Evolutionary conservation across 1,139 yeast species (phyloP), one percentile per base, ranked within the genome.

Genomic region (Scheffersomyces cryptocercus): DNA sequence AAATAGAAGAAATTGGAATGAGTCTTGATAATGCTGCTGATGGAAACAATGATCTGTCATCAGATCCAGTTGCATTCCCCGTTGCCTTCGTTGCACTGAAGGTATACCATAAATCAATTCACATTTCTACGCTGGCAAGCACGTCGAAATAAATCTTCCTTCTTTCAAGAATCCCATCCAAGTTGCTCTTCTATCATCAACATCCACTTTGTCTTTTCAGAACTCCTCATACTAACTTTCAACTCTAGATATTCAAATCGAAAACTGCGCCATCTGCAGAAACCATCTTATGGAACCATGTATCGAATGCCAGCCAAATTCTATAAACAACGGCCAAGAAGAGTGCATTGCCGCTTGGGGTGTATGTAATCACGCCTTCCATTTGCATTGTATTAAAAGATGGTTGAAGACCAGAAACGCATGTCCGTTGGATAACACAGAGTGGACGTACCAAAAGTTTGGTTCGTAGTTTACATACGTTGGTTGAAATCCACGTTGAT

Each of bases 291-390:
- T 95, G 99, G 99, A 95, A 57, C 95, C 95, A 20, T 95, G 99
- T 67, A 93, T 95, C 53, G 99, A 91, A 63, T 95, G 99, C 64
- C 97, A 90, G 65, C 88, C 96, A 13, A 84, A 85, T 58, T 84
- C 86, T 35, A 84, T 83, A 63, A 79, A 66, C 45, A 69, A 82
- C 41, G 71, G 85, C n/a, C 78, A 80, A 38, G 85, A 82, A 37
- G 95, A 87, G 54, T 95, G 99, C 70, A 85, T 88, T 40, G 95
- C 97, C 8, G 98, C 98, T 1, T 91, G 98, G 95, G 99, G 99
- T 35, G 81, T 81, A 43, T 93, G 99, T 69, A 91, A 90, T 60
- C 97, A 89, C 62, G 95, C 96, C 16, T 89, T 89, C 75, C 97
- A 89, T 61, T 77, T 91, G 67, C 99, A 93, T 68, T 93, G 99